Conservation (phyloP, 1,139 yeast genomes). For the Sugiyamaella castrensis region DNA sequence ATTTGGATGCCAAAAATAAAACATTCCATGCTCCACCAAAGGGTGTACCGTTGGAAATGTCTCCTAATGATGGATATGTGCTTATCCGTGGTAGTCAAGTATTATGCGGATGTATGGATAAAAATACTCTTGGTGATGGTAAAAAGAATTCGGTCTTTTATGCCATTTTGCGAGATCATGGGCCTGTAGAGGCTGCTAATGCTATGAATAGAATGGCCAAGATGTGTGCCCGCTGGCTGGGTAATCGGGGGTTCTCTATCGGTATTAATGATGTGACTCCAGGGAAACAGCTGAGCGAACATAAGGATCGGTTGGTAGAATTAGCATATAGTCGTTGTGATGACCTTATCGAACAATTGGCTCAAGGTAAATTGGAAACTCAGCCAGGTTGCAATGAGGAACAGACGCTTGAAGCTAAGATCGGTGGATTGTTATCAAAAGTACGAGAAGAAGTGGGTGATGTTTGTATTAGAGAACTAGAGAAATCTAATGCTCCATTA, state of each 20-base stretch:
- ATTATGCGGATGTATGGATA: conserved; percentile 94
- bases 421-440: conserved; percentile 91
- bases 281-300: conserved; percentile 66
- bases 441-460: conserved; percentile 99
- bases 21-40: conserved; percentile 74
- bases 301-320: conserved; percentile 88
- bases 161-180: conserved; percentile 90
- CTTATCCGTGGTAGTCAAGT: conserved; percentile 86
- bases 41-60: conserved; percentile 83
- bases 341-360: conserved; percentile 74
- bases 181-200: conserved; percentile 89
- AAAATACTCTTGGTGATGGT: conserved; percentile 95
- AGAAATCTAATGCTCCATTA: conserved; percentile 88
- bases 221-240: conserved; percentile 89
- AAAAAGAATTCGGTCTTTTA: conserved; percentile 96
- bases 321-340: conserved; percentile 90
- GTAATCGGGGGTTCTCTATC: conserved; percentile 93
- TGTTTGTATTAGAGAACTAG: conserved; percentile 89
- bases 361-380: conserved; percentile 87
- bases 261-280: conserved; percentile 99
- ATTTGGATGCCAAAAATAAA: conserved; percentile 91
- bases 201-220: conserved; percentile 99
- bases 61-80: conserved; percentile 94
- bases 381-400: conserved; percentile 99
- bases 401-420: conserved; percentile 95